Evolutionary conservation across 192 early-diverging fungal genomes (phyloP).

Genomic region (Coemansia sp.): DNA sequence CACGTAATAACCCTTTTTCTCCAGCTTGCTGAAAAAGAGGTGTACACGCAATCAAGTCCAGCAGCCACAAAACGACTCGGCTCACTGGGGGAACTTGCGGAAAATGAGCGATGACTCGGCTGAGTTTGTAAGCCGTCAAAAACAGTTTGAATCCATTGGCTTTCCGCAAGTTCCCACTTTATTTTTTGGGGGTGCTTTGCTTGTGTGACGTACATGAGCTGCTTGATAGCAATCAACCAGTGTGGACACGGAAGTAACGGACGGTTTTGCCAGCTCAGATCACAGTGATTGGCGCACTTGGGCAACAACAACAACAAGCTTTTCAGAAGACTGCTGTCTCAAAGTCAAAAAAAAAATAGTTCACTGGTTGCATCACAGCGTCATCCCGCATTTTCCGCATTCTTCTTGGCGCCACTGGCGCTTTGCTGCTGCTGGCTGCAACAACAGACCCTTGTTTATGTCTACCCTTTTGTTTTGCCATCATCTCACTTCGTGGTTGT

Average conservation of each 20-base stretch:
- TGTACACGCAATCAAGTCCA: too few species aligned
- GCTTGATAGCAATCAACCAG: too few species aligned
- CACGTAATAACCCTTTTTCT: too few species aligned
- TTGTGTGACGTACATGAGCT: too few species aligned
- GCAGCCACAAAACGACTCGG: not conserved
- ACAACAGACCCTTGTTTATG: not conserved
- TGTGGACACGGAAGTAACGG: too few species aligned
- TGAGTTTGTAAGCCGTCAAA: too few species aligned
- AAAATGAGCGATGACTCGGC: not conserved
- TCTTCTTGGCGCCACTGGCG: not conserved
- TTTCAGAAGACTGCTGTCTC: too few species aligned
- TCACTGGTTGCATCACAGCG: not conserved
- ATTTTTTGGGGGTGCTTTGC: too few species aligned
- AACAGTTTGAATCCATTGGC: not conserved
- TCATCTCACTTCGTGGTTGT: not conserved
- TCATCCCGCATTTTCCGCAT: slow-evolving; percentile 1
- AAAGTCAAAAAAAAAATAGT: not conserved
- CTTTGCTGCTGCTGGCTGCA: not conserved
- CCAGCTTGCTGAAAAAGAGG: not conserved
- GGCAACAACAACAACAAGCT: too few species aligned
- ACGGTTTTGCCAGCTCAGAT: too few species aligned
- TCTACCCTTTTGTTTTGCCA: not conserved
- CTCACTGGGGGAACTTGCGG: not conserved
- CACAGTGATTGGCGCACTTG: too few species aligned
- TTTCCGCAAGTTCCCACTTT: not conserved